These are phyloP conservation scores for Astragalus glycyphyllos DNA, from an alignment of 306 rosid genomes.

Conservation along the genomic window DNA sequence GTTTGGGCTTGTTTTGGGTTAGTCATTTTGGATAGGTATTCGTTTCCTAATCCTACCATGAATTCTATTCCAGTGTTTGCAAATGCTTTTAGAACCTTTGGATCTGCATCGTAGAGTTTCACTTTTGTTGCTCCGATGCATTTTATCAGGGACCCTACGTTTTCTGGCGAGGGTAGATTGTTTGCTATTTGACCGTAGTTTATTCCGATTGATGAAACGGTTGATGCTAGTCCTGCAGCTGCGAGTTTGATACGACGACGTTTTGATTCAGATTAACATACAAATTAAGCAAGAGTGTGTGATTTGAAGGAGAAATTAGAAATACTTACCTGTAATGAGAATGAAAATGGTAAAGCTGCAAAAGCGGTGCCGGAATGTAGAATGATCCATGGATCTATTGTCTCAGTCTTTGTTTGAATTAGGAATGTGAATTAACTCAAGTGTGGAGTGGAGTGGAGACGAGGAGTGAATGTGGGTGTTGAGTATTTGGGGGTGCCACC, in stretches of 20 bases:
- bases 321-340: constrained; percentile 42
- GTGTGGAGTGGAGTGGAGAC: constrained; percentile 11
- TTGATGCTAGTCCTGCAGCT: constrained; percentile 33
- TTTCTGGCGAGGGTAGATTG: constrained; percentile 78
- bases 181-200: constrained; percentile 95
- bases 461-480: constrained; percentile 1
- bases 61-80: constrained; percentile 78
- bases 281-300: too few relatives aligned
- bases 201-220: constrained; percentile 65
- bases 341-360: not conserved
- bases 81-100: constrained; percentile 75
- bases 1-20: constrained; percentile 65
- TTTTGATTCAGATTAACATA: not conserved
- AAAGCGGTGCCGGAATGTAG: constrained; percentile 30
- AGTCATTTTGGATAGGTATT: constrained; percentile 66
- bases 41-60: constrained; percentile 84
- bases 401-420: not conserved
- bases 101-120: constrained; percentile 93
- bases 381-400: constrained; percentile 52
- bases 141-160: constrained; percentile 67
- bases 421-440: constrained; percentile 11
- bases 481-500: not conserved
- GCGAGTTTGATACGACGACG: not conserved
- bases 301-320: not conserved
- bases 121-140: constrained; percentile 84